Evolutionary conservation across 371 early-diverging fungal species (phyloP), one percentile per base, ranked within the genome.

Genomic region (Apophysomyces variabilis): DNA sequence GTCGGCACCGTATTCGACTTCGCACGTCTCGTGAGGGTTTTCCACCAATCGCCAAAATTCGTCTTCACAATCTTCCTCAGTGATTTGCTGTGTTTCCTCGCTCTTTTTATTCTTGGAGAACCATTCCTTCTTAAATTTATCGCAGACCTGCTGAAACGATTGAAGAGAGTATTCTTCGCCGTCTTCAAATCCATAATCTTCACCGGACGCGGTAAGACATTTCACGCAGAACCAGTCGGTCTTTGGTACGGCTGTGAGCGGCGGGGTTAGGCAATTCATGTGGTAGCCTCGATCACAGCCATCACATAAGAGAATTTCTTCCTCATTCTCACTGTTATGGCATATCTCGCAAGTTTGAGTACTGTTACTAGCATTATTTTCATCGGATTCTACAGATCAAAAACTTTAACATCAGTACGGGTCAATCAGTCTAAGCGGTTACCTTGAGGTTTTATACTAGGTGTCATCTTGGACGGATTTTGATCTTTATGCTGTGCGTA

Each of bases 1-100:
- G 73, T 97, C 98, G 4, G 98, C 97, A 7, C 97, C 99, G 68
- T 98, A 97, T 76, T 96, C 96, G 0, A 98, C 97, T 69, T 95
- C 92, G 7, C 94, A 92, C 35, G 90, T 89, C 66, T 96, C 94
- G 61, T 91, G 91, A 1, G 95, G 89, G 38, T 90, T 89, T 50
- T 94, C 91, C 0, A 95, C 93, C 36, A 96, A 83, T 38, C 93
- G 77, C 99, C 99, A 98, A 72, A 97, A 98, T 77, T 96, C 97
- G n/a, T 82, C 73, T 76, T 98, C 98, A 32, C 92, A 89, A 21
- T 89, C 90, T 58, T 91, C 88, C 69, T 96, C 97, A 0, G 90
- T 78, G 1, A 94, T 88, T 16, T 74, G 75, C 16, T 66, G 47
- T 44, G 65, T 69, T 36, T 64, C 65, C 1, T 73, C 70, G 3